Conservation (phyloP, 345 rosid genomes). For the Psidium friedrichsthalianum region DNA sequence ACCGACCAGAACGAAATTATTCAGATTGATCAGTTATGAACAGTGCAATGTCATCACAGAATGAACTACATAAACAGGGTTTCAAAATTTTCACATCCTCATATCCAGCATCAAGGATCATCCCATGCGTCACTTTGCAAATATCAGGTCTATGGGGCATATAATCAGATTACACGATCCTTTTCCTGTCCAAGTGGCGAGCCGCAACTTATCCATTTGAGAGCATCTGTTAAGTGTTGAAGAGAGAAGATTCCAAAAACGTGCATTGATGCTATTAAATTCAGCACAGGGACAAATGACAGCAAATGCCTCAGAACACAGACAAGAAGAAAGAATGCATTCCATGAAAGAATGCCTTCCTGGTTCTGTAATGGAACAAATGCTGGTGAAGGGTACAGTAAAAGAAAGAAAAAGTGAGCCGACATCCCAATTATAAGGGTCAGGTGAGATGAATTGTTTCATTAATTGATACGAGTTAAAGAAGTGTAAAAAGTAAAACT, state of each 20-base stretch:
- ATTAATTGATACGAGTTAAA: neutral
- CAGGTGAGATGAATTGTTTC: neutral
- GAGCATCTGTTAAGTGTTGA: neutral
- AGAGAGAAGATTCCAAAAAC: constrained; percentile 20
- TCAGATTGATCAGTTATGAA: neutral
- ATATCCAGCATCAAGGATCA: neutral
- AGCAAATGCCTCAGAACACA: constrained; percentile 12
- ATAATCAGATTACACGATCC: constrained; percentile 1
- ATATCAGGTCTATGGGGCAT: neutral
- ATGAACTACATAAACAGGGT: neutral
- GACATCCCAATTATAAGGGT: neutral
- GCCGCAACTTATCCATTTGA: constrained; percentile 16
- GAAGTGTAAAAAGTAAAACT: neutral
- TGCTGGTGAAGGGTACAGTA: constrained; percentile 3
- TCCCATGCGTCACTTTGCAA: neutral
- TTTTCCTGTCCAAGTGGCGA: neutral
- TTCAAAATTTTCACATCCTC: neutral
- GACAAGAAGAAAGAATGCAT: neutral
- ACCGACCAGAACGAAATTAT: neutral
- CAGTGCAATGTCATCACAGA: neutral
- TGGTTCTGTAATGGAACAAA: constrained; percentile 8
- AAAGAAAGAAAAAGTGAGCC: neutral
- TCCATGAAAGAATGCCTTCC: neutral
- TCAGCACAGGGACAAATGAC: constrained; percentile 22
- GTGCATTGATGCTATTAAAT: neutral